phyloP scores from a whole-genome alignment of 495 filamentous ascomycete species.

The Lepidopterella palustris region DNA sequence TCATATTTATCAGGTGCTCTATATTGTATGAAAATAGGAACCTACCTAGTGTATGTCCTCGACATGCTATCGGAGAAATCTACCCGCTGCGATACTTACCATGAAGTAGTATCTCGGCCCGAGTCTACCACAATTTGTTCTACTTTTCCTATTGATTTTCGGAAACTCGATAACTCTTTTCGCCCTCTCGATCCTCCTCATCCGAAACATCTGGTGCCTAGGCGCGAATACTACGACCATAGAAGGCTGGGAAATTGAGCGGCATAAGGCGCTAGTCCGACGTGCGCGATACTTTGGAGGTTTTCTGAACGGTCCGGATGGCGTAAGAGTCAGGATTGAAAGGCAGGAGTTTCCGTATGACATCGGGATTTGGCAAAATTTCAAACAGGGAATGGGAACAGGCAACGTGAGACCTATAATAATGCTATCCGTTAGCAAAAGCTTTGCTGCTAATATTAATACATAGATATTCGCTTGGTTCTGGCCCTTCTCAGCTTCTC shows the following conservation, averaged over 20 bases:
- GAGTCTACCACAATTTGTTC: slow-evolving; percentile 50
- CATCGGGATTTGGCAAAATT: slow-evolving; percentile 76
- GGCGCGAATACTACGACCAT: slow-evolving; percentile 72
- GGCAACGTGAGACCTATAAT: slow-evolving; percentile 41
- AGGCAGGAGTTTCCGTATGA: slow-evolving; percentile 88
- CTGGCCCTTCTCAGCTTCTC: slow-evolving; percentile 55
- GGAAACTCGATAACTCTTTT: slow-evolving; percentile 58
- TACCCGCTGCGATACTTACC: background rate
- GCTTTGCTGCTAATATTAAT: slow-evolving; percentile 6
- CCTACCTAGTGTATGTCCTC: slow-evolving; percentile 56
- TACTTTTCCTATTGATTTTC: slow-evolving; percentile 59
- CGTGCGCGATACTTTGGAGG: slow-evolving; percentile 53
- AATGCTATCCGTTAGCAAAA: background rate
- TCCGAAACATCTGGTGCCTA: slow-evolving; percentile 52
- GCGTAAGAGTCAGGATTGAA: slow-evolving; percentile 48
- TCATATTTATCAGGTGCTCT: slow-evolving; percentile 52
- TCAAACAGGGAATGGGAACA: slow-evolving; percentile 65
- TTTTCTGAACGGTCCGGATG: slow-evolving; percentile 55
- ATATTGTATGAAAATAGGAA: slow-evolving; percentile 60
- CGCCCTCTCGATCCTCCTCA: slow-evolving; percentile 58
- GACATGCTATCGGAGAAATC: background rate
- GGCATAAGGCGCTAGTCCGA: slow-evolving; percentile 68
- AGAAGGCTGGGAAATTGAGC: slow-evolving; percentile 86
- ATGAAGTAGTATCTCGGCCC: slow-evolving; percentile 66
- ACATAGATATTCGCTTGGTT: slow-evolving; percentile 49